Evolutionary conservation across 1,284 basidiomycete genomes (phyloP), one percentile per base, ranked within the genome.

Genomic region (Sanguinoderma infundibulare): DNA sequence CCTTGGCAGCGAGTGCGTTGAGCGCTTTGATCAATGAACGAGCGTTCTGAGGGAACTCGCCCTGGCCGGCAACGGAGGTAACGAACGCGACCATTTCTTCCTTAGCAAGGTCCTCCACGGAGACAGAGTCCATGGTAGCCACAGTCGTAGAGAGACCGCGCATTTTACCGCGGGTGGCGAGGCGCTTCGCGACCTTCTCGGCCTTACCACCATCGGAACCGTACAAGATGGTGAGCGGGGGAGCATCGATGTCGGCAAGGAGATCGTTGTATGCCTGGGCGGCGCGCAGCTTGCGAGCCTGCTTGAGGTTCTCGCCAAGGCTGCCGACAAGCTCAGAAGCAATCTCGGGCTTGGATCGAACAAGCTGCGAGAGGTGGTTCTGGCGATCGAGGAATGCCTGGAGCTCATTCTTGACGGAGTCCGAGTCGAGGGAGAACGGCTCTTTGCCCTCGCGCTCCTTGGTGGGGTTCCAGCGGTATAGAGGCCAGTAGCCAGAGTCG

Each of bases 21-120:
- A 96, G 69, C 2, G 92, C 85, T 81, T 98, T 99, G 83, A 91
- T 91, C 74, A 96, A 90, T 61, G 89, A 89, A 50, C 98, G 87
- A 40, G 92, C 97, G 76, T 99, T 99, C 79, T 98, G 96, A 26
- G 97, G 98, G 51, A 95, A 89, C 78, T 99, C 97, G 62, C 98
- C 97, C 77, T 99, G 98, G 28, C 97, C 98, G n/a, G 98, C 97
- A n/a, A 92, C 94, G 36, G 95, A 97, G 14, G 94, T 96, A 68
- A 99, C 80, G 74, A 99, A 91, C 20, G 87, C 87, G 60, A 98
- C 92, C 71, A 96, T 87, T 70, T 93, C 91, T 73, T 95, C 92
- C 67, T 87, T 78, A 17, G 85, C 83, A 40, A 96, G 79, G 62
- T 85, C 85, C 62, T 93, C 89, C 56, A 98, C 78, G 6, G 91